Evolutionary conservation across 2,329 filamentous ascomycete genomes (phyloP), one percentile per base, ranked within the genome.

Genomic region (Phyllosticta citriasiana): DNA sequence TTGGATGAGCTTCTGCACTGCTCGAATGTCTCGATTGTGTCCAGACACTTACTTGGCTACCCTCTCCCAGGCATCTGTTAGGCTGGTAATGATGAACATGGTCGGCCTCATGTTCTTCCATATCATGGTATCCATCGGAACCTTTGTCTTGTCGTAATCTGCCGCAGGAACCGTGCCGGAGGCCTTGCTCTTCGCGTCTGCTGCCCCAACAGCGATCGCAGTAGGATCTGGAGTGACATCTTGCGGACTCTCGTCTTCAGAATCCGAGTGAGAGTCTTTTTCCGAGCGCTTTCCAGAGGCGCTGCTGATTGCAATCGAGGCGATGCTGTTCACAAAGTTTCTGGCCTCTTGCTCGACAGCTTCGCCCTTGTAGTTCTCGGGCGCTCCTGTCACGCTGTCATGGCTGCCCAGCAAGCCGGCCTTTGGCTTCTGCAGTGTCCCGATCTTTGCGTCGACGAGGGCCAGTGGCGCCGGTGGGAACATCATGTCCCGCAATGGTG

Each of bases 271-370:
- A 2, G 84, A 82, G 30, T 88, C 84, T 2, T 78, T 80, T 70
- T 88, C 83, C 0, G 88, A 88, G 64, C 91, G 84, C 69, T 91
- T 91, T 1, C 89, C 89, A 0, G 86, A 85, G 1, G 88, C 89
- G 66, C 87, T 89, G 55, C 86, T 87, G 19, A 93, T 75, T 1
- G 88, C 86, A 4, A 94, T 83, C 30, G 84, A 81, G 8, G 86
- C 84, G 58, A 94, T 85, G 35, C 86, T 83, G 59, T 86, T 87
- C 62, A 94, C 86, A 64, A 95, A 87, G 69, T 91, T 92, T 66
- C 83, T 87, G 0, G 91, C 91, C 71, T 95, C 90, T 63, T 88
- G 84, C 71, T 95, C 90, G 0, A 91, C 88, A 0, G 89, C 88
- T 71, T 94, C 89, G 26, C 91, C 90, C 70, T 90, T 87, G 74